Percentiles rank a stretch among this genome's conserved stretches.
Evolutionary conservation across 2,329 filamentous ascomycete species (phyloP).

Genomic region (Venturia effusa): DNA sequence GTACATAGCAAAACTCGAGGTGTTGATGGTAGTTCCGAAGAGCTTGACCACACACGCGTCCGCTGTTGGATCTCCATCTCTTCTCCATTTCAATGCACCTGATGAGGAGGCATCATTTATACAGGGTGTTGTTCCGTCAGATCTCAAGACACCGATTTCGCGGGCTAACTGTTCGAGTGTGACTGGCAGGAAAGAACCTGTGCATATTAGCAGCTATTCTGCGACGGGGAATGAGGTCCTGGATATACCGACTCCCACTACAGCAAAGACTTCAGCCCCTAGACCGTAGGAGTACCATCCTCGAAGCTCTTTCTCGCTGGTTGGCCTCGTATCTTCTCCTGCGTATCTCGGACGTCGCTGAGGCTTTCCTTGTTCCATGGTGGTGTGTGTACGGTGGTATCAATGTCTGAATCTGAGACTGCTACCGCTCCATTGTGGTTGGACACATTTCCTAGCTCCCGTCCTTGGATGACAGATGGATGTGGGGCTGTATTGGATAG

Average conservation of each 20-base stretch:
- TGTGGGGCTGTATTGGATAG: background rate
- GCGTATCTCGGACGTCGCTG: slow-evolving; percentile 38
- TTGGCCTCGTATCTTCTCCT: slow-evolving; percentile 69
- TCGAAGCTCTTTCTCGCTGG: slow-evolving; percentile 65
- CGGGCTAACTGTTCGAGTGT: slow-evolving; percentile 81
- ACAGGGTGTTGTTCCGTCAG: slow-evolving; percentile 64
- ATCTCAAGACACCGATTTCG: slow-evolving; percentile 75
- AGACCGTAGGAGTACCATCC: slow-evolving; percentile 90
- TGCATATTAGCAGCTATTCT: slow-evolving; percentile 24
- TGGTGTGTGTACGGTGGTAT: background rate
- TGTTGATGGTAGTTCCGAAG: slow-evolving; percentile 72
- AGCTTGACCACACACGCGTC: slow-evolving; percentile 71
- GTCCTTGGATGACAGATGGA: background rate
- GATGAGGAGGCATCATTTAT: slow-evolving; percentile 14
- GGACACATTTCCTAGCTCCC: background rate
- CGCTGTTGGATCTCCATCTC: slow-evolving; percentile 22
- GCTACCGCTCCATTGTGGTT: background rate
- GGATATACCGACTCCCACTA: slow-evolving; percentile 66
- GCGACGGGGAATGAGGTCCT: slow-evolving; percentile 14
- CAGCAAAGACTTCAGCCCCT: slow-evolving; percentile 84
- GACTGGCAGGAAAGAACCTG: slow-evolving; percentile 81
- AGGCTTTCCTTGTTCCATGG: background rate
- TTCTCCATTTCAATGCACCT: slow-evolving; percentile 17
- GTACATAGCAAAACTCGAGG: slow-evolving; percentile 90
- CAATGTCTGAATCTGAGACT: background rate